Percentiles rank a stretch among this genome's conserved stretches.
These are phyloP conservation scores for Colletotrichum coccodes DNA, from an alignment of 2,329 filamentous ascomycete species.

Conservation along the genomic window DNA sequence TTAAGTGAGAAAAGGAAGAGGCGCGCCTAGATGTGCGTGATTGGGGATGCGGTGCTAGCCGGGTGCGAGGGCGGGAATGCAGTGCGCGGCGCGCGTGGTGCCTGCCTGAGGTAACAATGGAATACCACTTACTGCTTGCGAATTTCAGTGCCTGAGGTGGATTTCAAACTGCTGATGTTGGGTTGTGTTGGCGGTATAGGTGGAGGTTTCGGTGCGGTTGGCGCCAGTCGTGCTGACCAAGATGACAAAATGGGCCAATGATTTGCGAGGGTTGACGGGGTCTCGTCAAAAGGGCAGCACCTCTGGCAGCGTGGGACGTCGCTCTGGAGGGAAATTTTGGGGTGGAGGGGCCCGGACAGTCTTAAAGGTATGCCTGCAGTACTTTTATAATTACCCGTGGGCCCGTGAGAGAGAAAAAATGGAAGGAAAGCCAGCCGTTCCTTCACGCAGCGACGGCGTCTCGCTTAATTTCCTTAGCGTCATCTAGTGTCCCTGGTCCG, in stretches of 20 bases:
- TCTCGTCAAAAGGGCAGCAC: conserved; percentile 27
- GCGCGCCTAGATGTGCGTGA: conserved; percentile 9
- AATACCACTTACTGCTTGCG: background rate
- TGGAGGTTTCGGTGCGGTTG: conserved; percentile 12
- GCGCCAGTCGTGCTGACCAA: conserved; percentile 16
- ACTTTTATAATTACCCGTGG: conserved; percentile 35
- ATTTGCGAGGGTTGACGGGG: conserved; percentile 15
- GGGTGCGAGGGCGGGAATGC: conserved; percentile 32
- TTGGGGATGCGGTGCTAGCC: conserved; percentile 20
- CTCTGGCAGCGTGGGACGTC: conserved; percentile 27
- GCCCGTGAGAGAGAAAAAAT: conserved; percentile 33
- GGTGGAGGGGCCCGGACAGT: conserved; percentile 34
- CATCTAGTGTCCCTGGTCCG: conserved; percentile 29
- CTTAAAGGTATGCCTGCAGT: conserved; percentile 34
- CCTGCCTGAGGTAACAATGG: conserved; percentile 16
- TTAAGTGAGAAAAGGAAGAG: conserved; percentile 18
- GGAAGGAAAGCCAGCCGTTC: conserved; percentile 35
- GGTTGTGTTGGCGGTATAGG: too few species aligned
- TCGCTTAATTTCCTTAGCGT: conserved; percentile 34
- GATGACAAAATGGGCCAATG: conserved; percentile 10
- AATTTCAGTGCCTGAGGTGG: background rate
- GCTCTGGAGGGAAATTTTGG: conserved; percentile 34
- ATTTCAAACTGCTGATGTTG: background rate
- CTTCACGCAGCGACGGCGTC: conserved; percentile 33
- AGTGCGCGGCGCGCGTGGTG: conserved; percentile 13